Conservation (phyloP, 2,329 filamentous ascomycete genomes). For the Ceratocystis alfenasii region DNA sequence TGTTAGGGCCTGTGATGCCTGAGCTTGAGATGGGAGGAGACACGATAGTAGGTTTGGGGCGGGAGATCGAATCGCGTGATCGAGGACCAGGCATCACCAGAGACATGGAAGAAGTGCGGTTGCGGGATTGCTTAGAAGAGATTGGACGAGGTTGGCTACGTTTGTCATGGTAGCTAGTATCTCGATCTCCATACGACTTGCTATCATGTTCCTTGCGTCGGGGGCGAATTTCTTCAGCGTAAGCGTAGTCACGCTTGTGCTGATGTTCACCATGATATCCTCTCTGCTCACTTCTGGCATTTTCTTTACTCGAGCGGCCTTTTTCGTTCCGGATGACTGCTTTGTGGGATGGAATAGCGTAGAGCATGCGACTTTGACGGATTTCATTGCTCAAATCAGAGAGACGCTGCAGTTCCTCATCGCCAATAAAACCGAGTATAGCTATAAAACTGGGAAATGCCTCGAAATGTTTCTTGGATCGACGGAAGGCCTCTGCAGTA, state of each 20-base stretch:
- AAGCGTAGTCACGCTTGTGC: slow-evolving; percentile 27
- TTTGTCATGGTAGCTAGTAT: slow-evolving; percentile 32
- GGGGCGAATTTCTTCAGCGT: slow-evolving; percentile 28
- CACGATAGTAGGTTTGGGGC: slow-evolving; percentile 16
- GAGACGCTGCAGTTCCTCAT: slow-evolving; percentile 36
- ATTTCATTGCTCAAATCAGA: slow-evolving; percentile 14
- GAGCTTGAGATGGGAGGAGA: slow-evolving; percentile 14
- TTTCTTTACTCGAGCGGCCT: background rate
- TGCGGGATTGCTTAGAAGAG: slow-evolving; percentile 25
- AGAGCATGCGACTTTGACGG: slow-evolving; percentile 16
- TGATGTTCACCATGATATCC: slow-evolving; percentile 17
- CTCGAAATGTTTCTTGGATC: slow-evolving; percentile 47
- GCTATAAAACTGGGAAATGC: slow-evolving; percentile 50
- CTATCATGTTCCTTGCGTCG: slow-evolving; percentile 29
- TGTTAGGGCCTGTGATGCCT: background rate
- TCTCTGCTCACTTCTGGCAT: slow-evolving; percentile 3
- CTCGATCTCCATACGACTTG: slow-evolving; percentile 28
- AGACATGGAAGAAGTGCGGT: slow-evolving; percentile 19
- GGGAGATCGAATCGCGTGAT: slow-evolving; percentile 5
- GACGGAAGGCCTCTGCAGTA: slow-evolving; percentile 45
- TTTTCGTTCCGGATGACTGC: background rate
- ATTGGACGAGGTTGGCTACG: slow-evolving; percentile 25
- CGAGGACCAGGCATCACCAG: slow-evolving; percentile 9
- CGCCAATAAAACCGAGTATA: slow-evolving; percentile 43
- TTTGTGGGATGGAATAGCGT: slow-evolving; percentile 13